Base-by-base conservation (phyloP, 2,329 filamentous ascomycete species). In the Teratosphaeria gauchensis region DNA sequence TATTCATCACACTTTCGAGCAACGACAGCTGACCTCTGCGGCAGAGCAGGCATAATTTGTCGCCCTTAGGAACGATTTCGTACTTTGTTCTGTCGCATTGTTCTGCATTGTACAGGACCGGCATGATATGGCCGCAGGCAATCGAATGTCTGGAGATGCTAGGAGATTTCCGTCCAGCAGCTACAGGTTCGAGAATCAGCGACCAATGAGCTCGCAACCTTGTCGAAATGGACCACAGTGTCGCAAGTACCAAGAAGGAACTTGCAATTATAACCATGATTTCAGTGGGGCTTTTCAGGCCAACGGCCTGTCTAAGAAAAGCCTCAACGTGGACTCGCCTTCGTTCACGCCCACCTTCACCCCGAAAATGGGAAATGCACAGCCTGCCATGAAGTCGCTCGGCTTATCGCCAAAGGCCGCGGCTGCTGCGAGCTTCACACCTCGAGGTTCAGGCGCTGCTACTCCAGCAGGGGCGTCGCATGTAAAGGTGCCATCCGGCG, bases 271-370 rank as follows among this genome's bases (percentile, higher is more conserved):
- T 63, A 71, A 68, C 56, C 69, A 72, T 63, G 68, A 71, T 54
- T 69, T 69, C 54, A 63, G 60, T 67, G 51, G 56, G 64, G 46
- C 56, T 46, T 28, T 28, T 21, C 54, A 55, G 19, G 54, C 65
- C 16, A 69, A 71, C 59, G 69, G 68, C n/a, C 60, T 66, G 12
- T 56, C 62, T 28, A 90, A 90, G 74, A 94, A 91, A 74, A 80
- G 87, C 31, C 64, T 99, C 65, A 99, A 95, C 73, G 94, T 96
- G 69, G 94, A 97, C 69, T 97, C 94, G 8, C 92, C 94, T 12
- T 90, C 92, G 54, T 99, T 99, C 73, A 96, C 90, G 0, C 92
- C 92, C 42, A 59, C 51, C 76, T 97, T 99, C 53, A 75, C 78
- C 59, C 72, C 79, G 12, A 76, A 74, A 59, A 74, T 76, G 31